Base-by-base conservation (phyloP, 2,329 filamentous ascomycete species). In the Aspergillus persii region DNA sequence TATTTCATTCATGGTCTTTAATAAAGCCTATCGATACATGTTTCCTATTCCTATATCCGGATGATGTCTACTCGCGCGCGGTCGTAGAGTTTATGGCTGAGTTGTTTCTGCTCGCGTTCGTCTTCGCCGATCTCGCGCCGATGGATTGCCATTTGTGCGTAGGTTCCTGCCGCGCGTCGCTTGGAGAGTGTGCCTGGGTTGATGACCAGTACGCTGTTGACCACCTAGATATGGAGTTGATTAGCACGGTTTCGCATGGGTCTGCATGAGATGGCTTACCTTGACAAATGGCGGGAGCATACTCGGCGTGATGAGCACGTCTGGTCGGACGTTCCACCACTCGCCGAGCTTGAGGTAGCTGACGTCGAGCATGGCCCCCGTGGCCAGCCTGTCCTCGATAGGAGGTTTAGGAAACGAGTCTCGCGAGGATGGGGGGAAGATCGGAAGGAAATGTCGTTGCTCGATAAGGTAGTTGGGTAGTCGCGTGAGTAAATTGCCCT, bases 171-270 rank as follows among this genome's bases (percentile, higher is more conserved):
- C 1, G 89, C 92, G 60, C 87, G 88, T 58, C 90, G 86, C 77
- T 96, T 97, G 15, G 92, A 95, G 36, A 96, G 78, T 53, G 86
- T 88, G 4, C 95, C 94, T 0, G 95, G 94, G 73, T 99, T 99
- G 69, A 99, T 89, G 11, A 92, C 87, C 6, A 98, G 77, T 0
- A 97, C 92, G 66, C 89, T 91, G 70, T 97, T 91, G 9, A 98
- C 88, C 47, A 97, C 92, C 92, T 96, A 41, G 3, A 41, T 6
- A 66, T 1, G 59, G 6, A 27, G 26, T 47, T 8, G 8, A 52
- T 63, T 31, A 63, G 52, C 11, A 47, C 36, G 11, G 15, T 5
- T n/a, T 18, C 5, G 12, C n/a, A 23, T 15, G 4, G 12, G 15
- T n/a, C 15, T 6, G n/a, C 12, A n/a, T 4, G n/a, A 15, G 15